Evolutionary conservation across 352 stramenopile species (phyloP).

Genomic region (Phytophthora pistaciae): DNA sequence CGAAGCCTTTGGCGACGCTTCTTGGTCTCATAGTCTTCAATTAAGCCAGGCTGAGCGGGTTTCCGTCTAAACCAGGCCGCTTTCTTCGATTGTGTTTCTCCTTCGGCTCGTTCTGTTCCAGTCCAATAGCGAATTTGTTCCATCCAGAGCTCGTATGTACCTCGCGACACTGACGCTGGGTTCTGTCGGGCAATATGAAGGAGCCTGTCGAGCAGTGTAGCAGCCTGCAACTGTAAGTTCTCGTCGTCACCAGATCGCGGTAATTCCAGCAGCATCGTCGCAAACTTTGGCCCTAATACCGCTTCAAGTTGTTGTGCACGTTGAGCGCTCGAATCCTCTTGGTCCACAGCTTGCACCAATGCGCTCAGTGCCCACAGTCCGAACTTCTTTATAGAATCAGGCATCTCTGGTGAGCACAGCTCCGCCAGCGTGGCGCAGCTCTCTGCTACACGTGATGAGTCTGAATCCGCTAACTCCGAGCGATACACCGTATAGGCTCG

Average conservation of each 20-base stretch:
- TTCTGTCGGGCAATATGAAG: slow-evolving; percentile 56
- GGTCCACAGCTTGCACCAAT: slow-evolving; percentile 44
- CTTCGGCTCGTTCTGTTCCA: slow-evolving; percentile 11
- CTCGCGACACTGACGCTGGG: slow-evolving; percentile 35
- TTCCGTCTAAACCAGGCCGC: slow-evolving; percentile 27
- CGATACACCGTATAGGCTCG: slow-evolving; percentile 22
- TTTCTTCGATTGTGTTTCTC: slow-evolving; percentile 9
- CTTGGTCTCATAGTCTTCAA: slow-evolving; percentile 7
- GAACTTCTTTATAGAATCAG: slow-evolving; percentile 55
- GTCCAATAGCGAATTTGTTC: slow-evolving; percentile 63
- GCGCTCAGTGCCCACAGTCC: slow-evolving; percentile 46
- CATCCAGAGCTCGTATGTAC: slow-evolving; percentile 75
- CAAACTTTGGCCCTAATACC: slow-evolving; percentile 47
- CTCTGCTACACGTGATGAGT: slow-evolving; percentile 18
- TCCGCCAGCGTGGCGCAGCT: slow-evolving; percentile 44
- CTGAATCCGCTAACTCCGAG: slow-evolving; percentile 22
- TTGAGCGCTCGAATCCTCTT: slow-evolving; percentile 23
- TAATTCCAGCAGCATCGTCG: slow-evolving; percentile 47
- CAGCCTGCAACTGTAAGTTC: slow-evolving; percentile 55
- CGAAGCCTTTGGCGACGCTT: slow-evolving; percentile 6
- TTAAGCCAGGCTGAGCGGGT: slow-evolving; percentile 3
- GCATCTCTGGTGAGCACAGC: slow-evolving; percentile 68
- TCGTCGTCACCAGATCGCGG: slow-evolving; percentile 34
- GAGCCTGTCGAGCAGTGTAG: slow-evolving; percentile 52
- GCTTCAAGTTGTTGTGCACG: slow-evolving; percentile 40